Conservation (phyloP, 192 early-diverging fungal genomes). For the Funneliformis geosporum region DNA sequence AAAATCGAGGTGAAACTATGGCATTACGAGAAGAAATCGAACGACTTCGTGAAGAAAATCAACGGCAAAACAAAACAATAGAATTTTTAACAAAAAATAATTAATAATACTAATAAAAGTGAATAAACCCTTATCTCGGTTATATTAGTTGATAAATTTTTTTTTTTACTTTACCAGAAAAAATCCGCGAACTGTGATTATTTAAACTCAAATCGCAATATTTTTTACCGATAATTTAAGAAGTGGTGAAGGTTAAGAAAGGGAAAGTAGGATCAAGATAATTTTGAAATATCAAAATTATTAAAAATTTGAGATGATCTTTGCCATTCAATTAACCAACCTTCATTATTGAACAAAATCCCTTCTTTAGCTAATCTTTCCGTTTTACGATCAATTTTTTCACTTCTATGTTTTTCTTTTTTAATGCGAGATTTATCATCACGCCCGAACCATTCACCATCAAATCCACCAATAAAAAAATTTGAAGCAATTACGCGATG, state of each 20-base stretch:
- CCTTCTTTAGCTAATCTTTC: slow-evolving; percentile 19
- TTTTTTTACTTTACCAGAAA: no score
- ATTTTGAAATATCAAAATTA: neutral
- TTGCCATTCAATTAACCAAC: slow-evolving; percentile 13
- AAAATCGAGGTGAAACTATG: slow-evolving; percentile 51
- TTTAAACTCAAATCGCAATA: no score
- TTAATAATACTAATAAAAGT: no score
- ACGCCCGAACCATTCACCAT: slow-evolving; percentile 22
- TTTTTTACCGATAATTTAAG: no score
- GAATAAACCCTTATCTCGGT: no score
- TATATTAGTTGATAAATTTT: no score
- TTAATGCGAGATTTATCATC: neutral
- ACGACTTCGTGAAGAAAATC: slow-evolving; percentile 60
- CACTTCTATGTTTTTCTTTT: neutral
- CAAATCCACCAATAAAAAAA: slow-evolving; percentile 60
- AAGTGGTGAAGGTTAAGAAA: no score
- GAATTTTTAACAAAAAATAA: neutral
- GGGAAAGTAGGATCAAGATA: no score
- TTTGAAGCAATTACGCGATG: slow-evolving; percentile 64
- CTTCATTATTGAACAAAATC: slow-evolving; percentile 7
- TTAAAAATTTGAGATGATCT: neutral
- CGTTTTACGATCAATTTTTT: neutral
- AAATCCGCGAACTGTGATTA: no score
- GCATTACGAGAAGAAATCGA: slow-evolving; percentile 57
- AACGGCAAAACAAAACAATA: slow-evolving; percentile 39